These are phyloP conservation scores for Curvularia verruculosa DNA, from an alignment of 2,329 filamentous ascomycete genomes.

Conservation along the genomic window DNA sequence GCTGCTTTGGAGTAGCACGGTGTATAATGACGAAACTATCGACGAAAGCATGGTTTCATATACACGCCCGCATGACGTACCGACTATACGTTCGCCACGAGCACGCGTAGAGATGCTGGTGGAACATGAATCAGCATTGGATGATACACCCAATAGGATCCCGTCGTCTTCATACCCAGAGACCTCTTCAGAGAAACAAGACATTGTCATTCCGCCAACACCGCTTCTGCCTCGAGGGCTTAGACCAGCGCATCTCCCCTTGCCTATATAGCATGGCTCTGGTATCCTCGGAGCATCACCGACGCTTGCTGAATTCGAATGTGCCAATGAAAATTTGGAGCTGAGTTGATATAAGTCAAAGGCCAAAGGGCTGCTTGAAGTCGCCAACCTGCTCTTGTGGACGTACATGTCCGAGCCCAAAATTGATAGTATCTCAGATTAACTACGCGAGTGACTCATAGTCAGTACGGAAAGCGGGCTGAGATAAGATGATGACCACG, in stretches of 20 bases:
- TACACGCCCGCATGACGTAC: neutral
- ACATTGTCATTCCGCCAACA: slow-evolving; percentile 8
- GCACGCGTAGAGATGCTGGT: neutral
- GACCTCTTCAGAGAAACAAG: neutral
- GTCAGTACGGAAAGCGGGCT: neutral
- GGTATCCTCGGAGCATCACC: slow-evolving; percentile 14
- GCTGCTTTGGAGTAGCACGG: slow-evolving; percentile 6
- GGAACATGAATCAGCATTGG: neutral
- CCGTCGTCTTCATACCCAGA: neutral
- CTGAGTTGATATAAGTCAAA: neutral
- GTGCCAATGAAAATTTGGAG: neutral
- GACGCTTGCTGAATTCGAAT: neutral
- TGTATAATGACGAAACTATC: slow-evolving; percentile 3
- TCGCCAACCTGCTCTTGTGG: neutral
- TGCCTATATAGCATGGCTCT: slow-evolving; percentile 2
- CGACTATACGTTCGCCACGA: neutral
- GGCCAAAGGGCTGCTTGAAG: neutral
- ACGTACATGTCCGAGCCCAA: too few relatives aligned
- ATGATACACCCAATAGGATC: too few relatives aligned
- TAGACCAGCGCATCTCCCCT: neutral
- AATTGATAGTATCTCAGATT: neutral
- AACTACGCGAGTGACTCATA: neutral
- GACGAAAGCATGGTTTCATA: neutral
- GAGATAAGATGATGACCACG: neutral
- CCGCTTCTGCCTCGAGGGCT: slow-evolving; percentile 6